A percentile compares a stretch with the other conserved stretches of the same genome.
These are phyloP conservation scores for Coemansia erecta DNA, from an alignment of 192 early-diverging fungal species.

Conservation along the genomic window DNA sequence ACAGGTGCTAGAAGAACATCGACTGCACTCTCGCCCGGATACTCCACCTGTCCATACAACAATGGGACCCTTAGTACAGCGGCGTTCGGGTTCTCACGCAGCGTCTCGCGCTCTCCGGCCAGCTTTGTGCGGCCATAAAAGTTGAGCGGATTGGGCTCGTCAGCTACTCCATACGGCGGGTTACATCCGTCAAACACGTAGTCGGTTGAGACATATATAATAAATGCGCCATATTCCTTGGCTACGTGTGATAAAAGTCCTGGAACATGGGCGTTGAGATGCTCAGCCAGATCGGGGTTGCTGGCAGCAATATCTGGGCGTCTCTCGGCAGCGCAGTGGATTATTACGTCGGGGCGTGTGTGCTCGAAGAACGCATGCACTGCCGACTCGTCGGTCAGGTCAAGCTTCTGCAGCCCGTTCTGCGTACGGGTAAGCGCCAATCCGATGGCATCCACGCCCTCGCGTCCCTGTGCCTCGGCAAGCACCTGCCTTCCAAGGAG, in stretches of 20 bases:
- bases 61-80: constrained; percentile 79
- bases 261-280: constrained; percentile 70
- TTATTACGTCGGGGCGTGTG: constrained; percentile 62
- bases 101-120: constrained; percentile 67
- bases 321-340: constrained; percentile 85
- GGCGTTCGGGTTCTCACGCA: constrained; percentile 54
- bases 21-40: constrained; percentile 73
- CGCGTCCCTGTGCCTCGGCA: constrained; percentile 54
- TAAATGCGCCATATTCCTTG: constrained; percentile 52
- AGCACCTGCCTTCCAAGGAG: constrained; percentile 76
- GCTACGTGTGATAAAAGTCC: constrained; percentile 56
- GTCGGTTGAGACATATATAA: constrained; percentile 86
- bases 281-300: constrained; percentile 56
- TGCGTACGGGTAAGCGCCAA: constrained; percentile 65
- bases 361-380: constrained; percentile 55
- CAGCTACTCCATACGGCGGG: constrained; percentile 74
- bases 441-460: constrained; percentile 63
- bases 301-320: constrained; percentile 78
- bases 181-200: constrained; percentile 90
- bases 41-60: constrained; percentile 67
- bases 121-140: constrained; percentile 83
- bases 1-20: constrained; percentile 70
- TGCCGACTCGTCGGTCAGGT: constrained; percentile 60
- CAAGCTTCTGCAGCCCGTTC: constrained; percentile 60
- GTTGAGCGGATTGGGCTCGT: constrained; percentile 72